Percentiles rank a stretch among this genome's conserved stretches.
Evolutionary conservation across 345 rosid genomes (phyloP).

Genomic region (Adansonia digitata): DNA sequence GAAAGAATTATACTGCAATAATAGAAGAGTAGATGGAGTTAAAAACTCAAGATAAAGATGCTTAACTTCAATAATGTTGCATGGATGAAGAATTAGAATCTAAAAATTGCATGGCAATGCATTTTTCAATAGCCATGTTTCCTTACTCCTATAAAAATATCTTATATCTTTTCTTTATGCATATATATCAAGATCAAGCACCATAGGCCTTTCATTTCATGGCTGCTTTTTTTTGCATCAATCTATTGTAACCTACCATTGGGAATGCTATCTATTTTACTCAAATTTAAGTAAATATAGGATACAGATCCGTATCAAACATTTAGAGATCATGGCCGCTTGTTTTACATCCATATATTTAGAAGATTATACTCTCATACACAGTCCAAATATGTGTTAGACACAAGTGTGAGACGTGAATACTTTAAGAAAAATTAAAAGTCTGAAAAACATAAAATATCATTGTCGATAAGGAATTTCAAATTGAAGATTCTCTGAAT

Average conservation of each 20-base stretch:
- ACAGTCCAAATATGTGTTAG: no score
- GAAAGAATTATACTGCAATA: conserved; percentile 39
- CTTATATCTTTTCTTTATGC: no score
- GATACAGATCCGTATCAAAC: no score
- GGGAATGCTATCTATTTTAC: neutral
- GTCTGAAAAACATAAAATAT: no score
- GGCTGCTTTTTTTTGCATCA: neutral
- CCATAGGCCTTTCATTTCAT: neutral
- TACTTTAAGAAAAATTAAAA: no score
- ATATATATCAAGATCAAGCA: neutral
- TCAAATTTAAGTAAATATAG: no score
- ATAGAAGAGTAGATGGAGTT: conserved; percentile 38
- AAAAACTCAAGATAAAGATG: conserved; percentile 45
- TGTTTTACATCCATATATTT: no score
- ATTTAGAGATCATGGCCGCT: no score
- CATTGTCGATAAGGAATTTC: neutral
- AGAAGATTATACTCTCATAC: no score
- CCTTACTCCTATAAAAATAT: no score
- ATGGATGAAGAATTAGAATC: conserved; percentile 48
- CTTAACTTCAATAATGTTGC: conserved; percentile 52
- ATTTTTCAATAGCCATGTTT: conserved; percentile 16
- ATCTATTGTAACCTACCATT: neutral
- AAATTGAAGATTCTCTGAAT: neutral
- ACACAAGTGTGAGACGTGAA: no score
- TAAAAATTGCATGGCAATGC: conserved; percentile 14